Evolutionary conservation across 1,284 basidiomycete genomes (phyloP), one percentile per base, ranked within the genome.

Genomic region (Athelia sp.): DNA sequence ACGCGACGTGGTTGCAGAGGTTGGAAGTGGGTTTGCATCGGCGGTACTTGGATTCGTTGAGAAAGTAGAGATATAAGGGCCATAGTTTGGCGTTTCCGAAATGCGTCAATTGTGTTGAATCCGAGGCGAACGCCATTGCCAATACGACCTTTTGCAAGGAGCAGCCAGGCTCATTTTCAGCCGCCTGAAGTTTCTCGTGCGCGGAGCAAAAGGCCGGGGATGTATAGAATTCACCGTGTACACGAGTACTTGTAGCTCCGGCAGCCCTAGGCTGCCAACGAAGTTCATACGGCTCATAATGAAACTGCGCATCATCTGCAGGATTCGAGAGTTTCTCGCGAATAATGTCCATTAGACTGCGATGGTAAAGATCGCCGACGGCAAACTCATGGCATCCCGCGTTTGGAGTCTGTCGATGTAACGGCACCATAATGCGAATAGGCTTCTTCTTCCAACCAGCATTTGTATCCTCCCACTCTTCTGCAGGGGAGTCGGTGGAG

Each of bases 61-160:
- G 64, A 42, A 72, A 64, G 31, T 55, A 66, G 0, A 69, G 34
- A 47, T 73, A 73, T 1, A 69, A 24, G 0, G 70, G 73, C 71
- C 71, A 74, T 0, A 69, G 50, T 3, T 56, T 53, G 2, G 63
- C 59, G 2, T 54, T 51, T 0, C 72, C 68, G 46, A 72, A 74
- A 8, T 55, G 52, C 0, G 67, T 57, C 0, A 73, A 57, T 3
- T 69, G 66, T 0, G 70, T 74, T 0, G 61, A 52, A 47, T 73
- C 69, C 0, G 71, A 73, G 56, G 58, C 69, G 47, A 68, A 53
- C 62, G 70, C 63, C 1, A 71, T 32, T 0, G 51, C 63, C 0
- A 52, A 57, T 3, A 71, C 52, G 2, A 60, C 59, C 1, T 54
- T 46, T 34, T 62, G 57, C 0, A 64, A 43, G 1, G 26, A 53